phyloP scores from a whole-genome alignment of 1,139 yeast species.

The Zygoascus sp. region DNA sequence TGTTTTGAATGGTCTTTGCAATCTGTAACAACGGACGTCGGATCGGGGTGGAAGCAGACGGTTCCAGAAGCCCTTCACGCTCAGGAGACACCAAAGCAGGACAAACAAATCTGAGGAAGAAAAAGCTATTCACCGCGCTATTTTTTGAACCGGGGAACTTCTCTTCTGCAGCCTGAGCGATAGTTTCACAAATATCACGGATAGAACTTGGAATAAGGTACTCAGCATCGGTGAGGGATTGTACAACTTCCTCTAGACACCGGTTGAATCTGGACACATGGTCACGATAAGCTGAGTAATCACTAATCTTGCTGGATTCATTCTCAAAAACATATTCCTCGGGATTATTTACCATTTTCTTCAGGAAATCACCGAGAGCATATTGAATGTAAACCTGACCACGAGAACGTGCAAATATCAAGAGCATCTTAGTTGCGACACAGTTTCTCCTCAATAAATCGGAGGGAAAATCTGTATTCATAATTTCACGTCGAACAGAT shows the following conservation, averaged over 20 bases:
- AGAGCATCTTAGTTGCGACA: constrained; percentile 71
- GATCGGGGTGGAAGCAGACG: constrained; percentile 38
- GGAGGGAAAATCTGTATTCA: constrained; percentile 54
- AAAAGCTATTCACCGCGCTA: constrained; percentile 75
- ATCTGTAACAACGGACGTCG: constrained; percentile 67
- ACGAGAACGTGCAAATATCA: constrained; percentile 62
- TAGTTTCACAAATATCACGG: constrained; percentile 57
- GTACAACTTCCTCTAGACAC: constrained; percentile 53
- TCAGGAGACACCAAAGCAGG: constrained; percentile 88
- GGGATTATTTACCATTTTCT: constrained; percentile 47
- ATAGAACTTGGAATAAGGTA: constrained; percentile 57
- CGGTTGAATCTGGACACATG: constrained; percentile 50
- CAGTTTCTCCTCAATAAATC: constrained; percentile 79
- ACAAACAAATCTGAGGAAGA: constrained; percentile 73
- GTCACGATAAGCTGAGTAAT: constrained; percentile 38
- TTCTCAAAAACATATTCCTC: constrained; percentile 63
- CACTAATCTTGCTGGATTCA: constrained; percentile 36
- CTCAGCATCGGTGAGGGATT: constrained; percentile 50
- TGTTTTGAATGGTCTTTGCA: constrained; percentile 74
- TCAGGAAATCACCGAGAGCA: constrained; percentile 53
- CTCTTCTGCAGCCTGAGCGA: constrained; percentile 50
- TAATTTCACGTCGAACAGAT: constrained; percentile 60
- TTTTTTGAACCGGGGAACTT: constrained; percentile 54
- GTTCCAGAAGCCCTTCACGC: constrained; percentile 39
- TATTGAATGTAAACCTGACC: constrained; percentile 56